Evolutionary conservation across 352 stramenopile genomes (phyloP).

Genomic region (Phytophthora idaei): DNA sequence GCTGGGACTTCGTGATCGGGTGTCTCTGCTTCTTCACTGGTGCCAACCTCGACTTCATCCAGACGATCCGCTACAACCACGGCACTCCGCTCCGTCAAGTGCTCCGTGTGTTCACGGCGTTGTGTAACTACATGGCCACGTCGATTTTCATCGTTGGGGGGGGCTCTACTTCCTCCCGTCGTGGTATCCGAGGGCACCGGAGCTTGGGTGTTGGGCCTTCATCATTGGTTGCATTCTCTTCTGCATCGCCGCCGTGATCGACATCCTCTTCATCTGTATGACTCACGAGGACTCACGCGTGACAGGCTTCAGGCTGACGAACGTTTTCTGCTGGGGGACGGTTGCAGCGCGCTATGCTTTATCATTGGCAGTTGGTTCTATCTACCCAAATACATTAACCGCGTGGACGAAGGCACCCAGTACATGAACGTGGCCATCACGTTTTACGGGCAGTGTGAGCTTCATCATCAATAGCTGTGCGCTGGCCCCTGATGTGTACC

Average conservation of each 20-base stretch:
- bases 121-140: conserved; percentile 75
- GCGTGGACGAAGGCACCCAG: conserved; percentile 55
- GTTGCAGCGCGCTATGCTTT: conserved; percentile 62
- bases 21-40: conserved; percentile 71
- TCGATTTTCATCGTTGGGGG: conserved; percentile 72
- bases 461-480: conserved; percentile 76
- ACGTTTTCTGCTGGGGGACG: conserved; percentile 60
- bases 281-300: conserved; percentile 60
- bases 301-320: conserved; percentile 54
- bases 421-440: conserved; percentile 83
- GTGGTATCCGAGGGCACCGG: conserved; percentile 68
- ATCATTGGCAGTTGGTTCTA: conserved; percentile 85
- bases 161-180: conserved; percentile 80
- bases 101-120: conserved; percentile 59
- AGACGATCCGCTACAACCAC: conserved; percentile 65
- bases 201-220: conserved; percentile 79
- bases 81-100: conserved; percentile 54
- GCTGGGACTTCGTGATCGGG: conserved; percentile 74
- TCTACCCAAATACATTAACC: conserved; percentile 73
- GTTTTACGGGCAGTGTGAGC: conserved; percentile 77
- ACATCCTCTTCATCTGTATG: conserved; percentile 68
- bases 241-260: conserved; percentile 56
- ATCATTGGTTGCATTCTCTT: conserved; percentile 74
- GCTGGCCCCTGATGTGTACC: conserved; percentile 57
- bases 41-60: conserved; percentile 77